These are phyloP conservation scores for Yamadazyma siamensis DNA, from an alignment of 1,139 yeast genomes.

Conservation along the genomic window DNA sequence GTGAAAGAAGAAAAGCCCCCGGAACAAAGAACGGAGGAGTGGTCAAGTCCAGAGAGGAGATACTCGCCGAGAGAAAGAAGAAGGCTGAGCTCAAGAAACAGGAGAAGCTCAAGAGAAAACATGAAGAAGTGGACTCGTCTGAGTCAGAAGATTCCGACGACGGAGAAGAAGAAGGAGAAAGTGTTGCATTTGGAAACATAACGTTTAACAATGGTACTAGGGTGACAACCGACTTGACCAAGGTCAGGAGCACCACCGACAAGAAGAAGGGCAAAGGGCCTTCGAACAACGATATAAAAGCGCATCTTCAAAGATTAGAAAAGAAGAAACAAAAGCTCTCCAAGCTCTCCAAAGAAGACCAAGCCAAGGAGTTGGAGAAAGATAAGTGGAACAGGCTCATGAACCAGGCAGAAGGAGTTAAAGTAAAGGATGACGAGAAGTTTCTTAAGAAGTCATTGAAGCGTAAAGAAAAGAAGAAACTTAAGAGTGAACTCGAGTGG, in stretches of 20 bases:
- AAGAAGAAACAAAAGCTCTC: conserved; percentile 65
- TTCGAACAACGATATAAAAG: conserved; percentile 77
- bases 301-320: conserved; percentile 75
- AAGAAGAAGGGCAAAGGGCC: conserved; percentile 72
- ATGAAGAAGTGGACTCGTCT: conserved; percentile 33
- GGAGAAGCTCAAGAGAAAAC: conserved; percentile 34
- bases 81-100: conserved; percentile 40
- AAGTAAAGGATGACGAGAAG: conserved; percentile 86
- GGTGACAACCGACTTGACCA: conserved; percentile 72
- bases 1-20: conserved; percentile 86
- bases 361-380: conserved; percentile 59
- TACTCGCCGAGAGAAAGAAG: conserved; percentile 54
- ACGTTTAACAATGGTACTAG: conserved; percentile 79
- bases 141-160: conserved; percentile 36
- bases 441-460: conserved; percentile 81
- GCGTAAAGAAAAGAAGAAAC: conserved; percentile 74
- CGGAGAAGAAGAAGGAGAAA: conserved; percentile 37
- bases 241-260: conserved; percentile 50
- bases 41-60: conserved; percentile 75
- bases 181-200: conserved; percentile 76
- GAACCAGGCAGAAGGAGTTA: conserved; percentile 85
- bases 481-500: conserved; percentile 85
- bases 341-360: conserved; percentile 61
- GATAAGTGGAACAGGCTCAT: conserved; percentile 83
- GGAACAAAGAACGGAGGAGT: conserved; percentile 81